A percentile compares a stretch with the other conserved stretches of the same genome.
Evolutionary conservation across 768 basidiomycete genomes (phyloP).

Genomic region (Phaffia tasmanica): DNA sequence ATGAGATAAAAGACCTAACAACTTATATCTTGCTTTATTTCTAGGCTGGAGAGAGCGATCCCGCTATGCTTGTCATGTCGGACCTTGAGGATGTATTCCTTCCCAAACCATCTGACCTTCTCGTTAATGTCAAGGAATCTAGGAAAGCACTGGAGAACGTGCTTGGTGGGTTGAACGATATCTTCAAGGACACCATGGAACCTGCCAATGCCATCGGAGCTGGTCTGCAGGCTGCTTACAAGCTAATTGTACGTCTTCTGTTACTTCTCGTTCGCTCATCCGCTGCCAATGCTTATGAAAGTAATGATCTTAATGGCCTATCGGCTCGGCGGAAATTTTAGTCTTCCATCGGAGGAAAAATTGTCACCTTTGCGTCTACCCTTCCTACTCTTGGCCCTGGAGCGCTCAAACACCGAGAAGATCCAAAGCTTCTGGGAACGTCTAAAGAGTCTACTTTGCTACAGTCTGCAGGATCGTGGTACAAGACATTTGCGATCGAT

Average conservation of each 20-base stretch:
- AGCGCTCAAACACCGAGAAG: conserved; percentile 88
- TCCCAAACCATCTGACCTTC: conserved; percentile 89
- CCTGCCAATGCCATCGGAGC: conserved; percentile 91
- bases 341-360: conserved; percentile 89
- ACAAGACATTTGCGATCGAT: conserved; percentile 98
- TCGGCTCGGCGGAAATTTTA: conserved; percentile 35
- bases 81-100: conserved; percentile 96
- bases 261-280: background rate
- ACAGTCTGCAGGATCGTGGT: conserved; percentile 87
- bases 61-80: conserved; percentile 91
- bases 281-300: too few species aligned
- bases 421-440: conserved; percentile 90
- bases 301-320: conserved; percentile 1
- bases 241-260: conserved; percentile 61
- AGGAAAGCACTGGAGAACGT: conserved; percentile 68
- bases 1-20: too few species aligned
- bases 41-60: conserved; percentile 47
- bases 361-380: conserved; percentile 71
- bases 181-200: conserved; percentile 94
- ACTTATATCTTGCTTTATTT: background rate
- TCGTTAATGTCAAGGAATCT: conserved; percentile 83
- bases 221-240: conserved; percentile 88
- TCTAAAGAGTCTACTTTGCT: conserved; percentile 89
- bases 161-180: conserved; percentile 73
- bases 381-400: conserved; percentile 82